phyloP scores from a whole-genome alignment of 2,329 filamentous ascomycete genomes.

The Fonsecaea erecta region DNA sequence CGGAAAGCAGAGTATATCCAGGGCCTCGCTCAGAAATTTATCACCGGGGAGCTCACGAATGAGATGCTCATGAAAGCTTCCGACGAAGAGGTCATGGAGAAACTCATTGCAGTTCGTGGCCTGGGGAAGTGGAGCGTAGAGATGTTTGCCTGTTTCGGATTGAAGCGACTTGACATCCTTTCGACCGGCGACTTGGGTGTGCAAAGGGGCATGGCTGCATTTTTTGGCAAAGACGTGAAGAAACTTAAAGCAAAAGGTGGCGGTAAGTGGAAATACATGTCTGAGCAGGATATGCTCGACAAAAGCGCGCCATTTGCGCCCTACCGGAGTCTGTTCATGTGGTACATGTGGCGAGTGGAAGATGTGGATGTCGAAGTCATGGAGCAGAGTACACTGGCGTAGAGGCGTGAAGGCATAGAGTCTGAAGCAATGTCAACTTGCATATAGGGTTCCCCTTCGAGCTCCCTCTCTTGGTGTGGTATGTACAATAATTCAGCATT shows the following conservation, averaged over 20 bases:
- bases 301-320: slow-evolving; percentile 79
- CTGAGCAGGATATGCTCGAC: slow-evolving; percentile 87
- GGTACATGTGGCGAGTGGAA: slow-evolving; percentile 94
- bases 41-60: slow-evolving; percentile 72
- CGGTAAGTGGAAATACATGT: slow-evolving; percentile 98
- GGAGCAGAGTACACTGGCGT: slow-evolving; percentile 20
- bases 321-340: slow-evolving; percentile 94
- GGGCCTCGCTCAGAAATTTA: slow-evolving; percentile 83
- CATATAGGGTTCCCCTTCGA: neutral
- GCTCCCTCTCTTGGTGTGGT: slow-evolving; percentile 9
- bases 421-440: neutral
- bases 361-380: slow-evolving; percentile 64
- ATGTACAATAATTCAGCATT: slow-evolving; percentile 26
- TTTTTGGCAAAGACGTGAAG: slow-evolving; percentile 77
- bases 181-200: slow-evolving; percentile 90
- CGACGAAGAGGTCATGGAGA: slow-evolving; percentile 84
- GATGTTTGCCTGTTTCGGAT: slow-evolving; percentile 97
- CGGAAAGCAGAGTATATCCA: slow-evolving; percentile 95
- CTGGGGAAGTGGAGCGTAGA: slow-evolving; percentile 90
- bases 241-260: slow-evolving; percentile 79
- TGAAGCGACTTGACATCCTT: slow-evolving; percentile 94
- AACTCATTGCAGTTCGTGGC: slow-evolving; percentile 82
- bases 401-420: slow-evolving; percentile 5
- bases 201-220: slow-evolving; percentile 89
- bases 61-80: slow-evolving; percentile 75